A percentile compares a stretch with the other conserved stretches of the same genome.
Conservation (phyloP, 1,284 basidiomycete species). For the Heterobasidion irregulare region DNA sequence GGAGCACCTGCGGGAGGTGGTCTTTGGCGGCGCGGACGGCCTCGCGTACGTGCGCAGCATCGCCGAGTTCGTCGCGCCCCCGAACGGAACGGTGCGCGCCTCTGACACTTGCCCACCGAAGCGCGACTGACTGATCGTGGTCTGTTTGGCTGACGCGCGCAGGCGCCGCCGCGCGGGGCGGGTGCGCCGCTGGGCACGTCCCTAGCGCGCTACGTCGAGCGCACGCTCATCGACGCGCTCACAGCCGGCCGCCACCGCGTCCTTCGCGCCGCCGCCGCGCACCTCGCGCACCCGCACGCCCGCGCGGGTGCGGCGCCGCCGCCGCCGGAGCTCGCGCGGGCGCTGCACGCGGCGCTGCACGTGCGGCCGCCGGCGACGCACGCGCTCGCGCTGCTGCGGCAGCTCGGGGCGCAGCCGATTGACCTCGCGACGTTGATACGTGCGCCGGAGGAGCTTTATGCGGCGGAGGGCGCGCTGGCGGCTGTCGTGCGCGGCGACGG, state of each 20-base stretch:
- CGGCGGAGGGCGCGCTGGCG: slow-evolving; percentile 55
- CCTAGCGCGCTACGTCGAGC: slow-evolving; percentile 48
- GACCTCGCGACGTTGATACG: slow-evolving; percentile 63
- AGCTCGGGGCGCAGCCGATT: slow-evolving; percentile 39
- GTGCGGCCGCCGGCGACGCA: slow-evolving; percentile 31
- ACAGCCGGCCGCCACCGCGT: slow-evolving; percentile 46
- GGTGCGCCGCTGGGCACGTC: slow-evolving; percentile 29
- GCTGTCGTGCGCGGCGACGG: slow-evolving; percentile 9
- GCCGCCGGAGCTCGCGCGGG: slow-evolving; percentile 16
- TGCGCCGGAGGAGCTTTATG: slow-evolving; percentile 52
- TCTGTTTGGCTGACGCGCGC: too few relatives aligned
- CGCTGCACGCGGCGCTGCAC: slow-evolving; percentile 35
- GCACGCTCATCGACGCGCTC: slow-evolving; percentile 49
- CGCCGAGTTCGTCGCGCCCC: slow-evolving; percentile 50
- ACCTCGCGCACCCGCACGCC: slow-evolving; percentile 11
- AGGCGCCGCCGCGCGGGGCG: slow-evolving; percentile 4
- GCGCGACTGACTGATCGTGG: too few relatives aligned
- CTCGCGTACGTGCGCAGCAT: slow-evolving; percentile 66
- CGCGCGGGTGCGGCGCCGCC: too few relatives aligned
- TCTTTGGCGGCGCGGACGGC: slow-evolving; percentile 69
- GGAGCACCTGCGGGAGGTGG: slow-evolving; percentile 55
- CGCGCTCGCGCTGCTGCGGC: slow-evolving; percentile 30
- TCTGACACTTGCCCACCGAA: slow-evolving; percentile 4
- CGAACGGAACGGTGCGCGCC: slow-evolving; percentile 1
- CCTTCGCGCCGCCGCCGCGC: slow-evolving; percentile 20